phyloP scores from a whole-genome alignment of 2,329 filamentous ascomycete species.

The Neophaeococcomyces mojaviensis region DNA sequence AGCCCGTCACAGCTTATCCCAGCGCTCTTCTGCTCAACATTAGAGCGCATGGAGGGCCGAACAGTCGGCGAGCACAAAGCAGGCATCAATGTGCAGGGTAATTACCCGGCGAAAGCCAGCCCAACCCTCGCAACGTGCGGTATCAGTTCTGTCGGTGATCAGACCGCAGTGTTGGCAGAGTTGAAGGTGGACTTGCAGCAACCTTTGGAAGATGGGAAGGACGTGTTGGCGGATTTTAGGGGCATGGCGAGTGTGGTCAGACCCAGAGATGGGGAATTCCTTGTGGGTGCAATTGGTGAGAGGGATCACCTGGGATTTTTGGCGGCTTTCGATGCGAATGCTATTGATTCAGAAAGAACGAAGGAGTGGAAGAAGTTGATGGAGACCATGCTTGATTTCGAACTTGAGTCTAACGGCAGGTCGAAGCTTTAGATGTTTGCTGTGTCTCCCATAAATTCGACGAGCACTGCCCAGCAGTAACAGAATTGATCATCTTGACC shows the following conservation, averaged over 20 bases:
- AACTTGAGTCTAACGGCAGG: neutral
- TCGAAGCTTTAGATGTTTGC: constrained; percentile 6
- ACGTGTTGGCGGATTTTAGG: constrained; percentile 16
- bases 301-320: constrained; percentile 12
- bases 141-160: constrained; percentile 19
- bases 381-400: constrained; percentile 15
- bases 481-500: no score
- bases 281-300: constrained; percentile 17
- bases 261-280: constrained; percentile 20
- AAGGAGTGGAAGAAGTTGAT: constrained; percentile 17
- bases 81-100: constrained; percentile 16
- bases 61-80: constrained; percentile 5
- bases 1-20: constrained; percentile 18
- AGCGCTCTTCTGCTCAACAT: constrained; percentile 14
- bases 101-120: constrained; percentile 11
- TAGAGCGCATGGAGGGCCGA: constrained; percentile 15
- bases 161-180: constrained; percentile 12
- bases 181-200: constrained; percentile 14
- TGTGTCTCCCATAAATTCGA: no score
- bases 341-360: constrained; percentile 16
- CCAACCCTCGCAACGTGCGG: constrained; percentile 15
- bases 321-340: constrained; percentile 18
- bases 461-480: no score
- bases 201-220: neutral
- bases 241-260: constrained; percentile 15